Evolutionary conservation across 1,284 basidiomycete genomes (phyloP), one percentile per base, ranked within the genome.

Genomic region (Cryptococcus neoformans): DNA sequence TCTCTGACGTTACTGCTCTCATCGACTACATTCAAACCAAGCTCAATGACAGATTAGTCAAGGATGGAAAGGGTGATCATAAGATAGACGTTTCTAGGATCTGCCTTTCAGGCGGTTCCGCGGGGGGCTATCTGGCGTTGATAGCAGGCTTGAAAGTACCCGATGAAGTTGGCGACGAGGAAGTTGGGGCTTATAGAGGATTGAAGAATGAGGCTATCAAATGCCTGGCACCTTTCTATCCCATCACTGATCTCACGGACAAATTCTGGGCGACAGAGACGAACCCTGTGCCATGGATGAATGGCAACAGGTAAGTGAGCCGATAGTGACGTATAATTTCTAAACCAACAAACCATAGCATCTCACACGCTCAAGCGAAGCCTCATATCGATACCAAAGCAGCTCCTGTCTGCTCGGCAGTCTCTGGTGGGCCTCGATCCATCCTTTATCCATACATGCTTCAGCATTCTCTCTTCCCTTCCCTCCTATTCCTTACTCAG

Each of bases 381-480:
- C 74, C 72, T 2, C 73, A 74, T 55, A 54, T 76, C 44, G 67
- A 74, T 54, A 57, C 62, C 16, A 69, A 70, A 53, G 69, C 73
- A 39, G 53, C 74, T 16, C 72, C 72, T 16, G 60, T 74, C 40
- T 63, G 47, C 40, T 64, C 66, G 2, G 66, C 73, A 4, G 54
- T 64, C 14, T 71, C 68, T 0, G 73, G 69, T 50, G 74, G 74
- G 3, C 74, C 74, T 4, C 59, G 74, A 16, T 70, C 69, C 3
- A 66, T 74, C 51, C 64, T 76, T 6, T 76, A 76, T 62, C 60
- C 67, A 3, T 76, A 76, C 63, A 76, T 76, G 74, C 66, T 76
- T 21, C 74, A 76, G 62, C 72, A 76, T 49, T 66, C 49, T 4
- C 63, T 76, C 8, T 74, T 75, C 67, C 73, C 74, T 17, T 62